Base-by-base conservation (phyloP, 768 basidiomycete genomes). In the Lenzites betulinus region DNA sequence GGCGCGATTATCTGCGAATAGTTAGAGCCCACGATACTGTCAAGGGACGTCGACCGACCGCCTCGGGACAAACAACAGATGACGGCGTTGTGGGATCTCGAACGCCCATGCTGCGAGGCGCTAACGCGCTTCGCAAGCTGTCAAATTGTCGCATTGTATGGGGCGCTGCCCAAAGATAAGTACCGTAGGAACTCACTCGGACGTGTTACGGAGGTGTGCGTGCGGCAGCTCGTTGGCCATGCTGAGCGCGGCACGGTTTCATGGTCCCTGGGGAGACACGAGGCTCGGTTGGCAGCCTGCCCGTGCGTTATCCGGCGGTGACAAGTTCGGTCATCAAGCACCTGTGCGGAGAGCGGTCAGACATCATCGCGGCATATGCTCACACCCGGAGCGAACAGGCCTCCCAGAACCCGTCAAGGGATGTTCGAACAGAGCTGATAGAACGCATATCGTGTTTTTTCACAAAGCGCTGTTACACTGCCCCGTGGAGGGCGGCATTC, bases 31-130 rank as follows among this genome's bases (percentile, higher is more conserved):
- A 36, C 18, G 53, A 35, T 55, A 47, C 59, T 54, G 52, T 49
- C 54, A 58, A 39, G 41, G 30, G 33, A 30, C 42, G 54, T 43
- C 35, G 5, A 49, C 47, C 39, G 33, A 28, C 22, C 39, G 33
- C 48, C 48, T 33, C 52, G 28, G 53, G 53, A 61, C 38, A 51
- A 43, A 42, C 25, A 49, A 3, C 1, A 30, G 28, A 15, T 55
- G 54, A 46, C 54, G 49, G 59, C 53, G 49, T 44, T 42, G 18
- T 15, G 12, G 25, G 42, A 38, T 51, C 42, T 51, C 52, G 53
- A 55, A 35, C 36, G 23, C 30, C 18, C 52, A 22, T 38, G 28
- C 52, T 54, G 13, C 5, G 22, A 54, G 41, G 59, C 59, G 59
- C 54, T 50, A 30, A 7, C 22, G 39, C 56, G 39, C 56, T 48